Evolutionary conservation across 768 basidiomycete genomes (phyloP).

Genomic region (Leucogyrophana mollusca): DNA sequence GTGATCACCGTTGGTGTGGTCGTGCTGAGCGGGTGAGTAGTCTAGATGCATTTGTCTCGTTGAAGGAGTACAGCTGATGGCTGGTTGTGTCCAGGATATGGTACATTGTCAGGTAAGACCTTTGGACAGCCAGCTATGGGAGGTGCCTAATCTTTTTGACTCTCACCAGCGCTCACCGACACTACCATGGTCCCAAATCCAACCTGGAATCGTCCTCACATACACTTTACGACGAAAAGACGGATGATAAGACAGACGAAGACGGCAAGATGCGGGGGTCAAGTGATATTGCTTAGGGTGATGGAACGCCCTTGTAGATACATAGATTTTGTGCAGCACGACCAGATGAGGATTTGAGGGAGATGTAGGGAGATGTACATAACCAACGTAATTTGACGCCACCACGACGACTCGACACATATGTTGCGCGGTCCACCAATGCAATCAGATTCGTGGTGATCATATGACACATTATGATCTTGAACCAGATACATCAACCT

Average conservation of each 20-base stretch:
- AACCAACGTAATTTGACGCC: too few species aligned
- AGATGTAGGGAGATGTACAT: too few species aligned
- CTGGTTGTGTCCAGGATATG: slow-evolving; percentile 35
- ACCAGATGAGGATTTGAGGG: too few species aligned
- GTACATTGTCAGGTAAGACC: slow-evolving; percentile 37
- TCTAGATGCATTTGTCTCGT: neutral
- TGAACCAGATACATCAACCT: too few species aligned
- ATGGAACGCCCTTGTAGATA: too few species aligned
- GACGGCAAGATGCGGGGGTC: neutral
- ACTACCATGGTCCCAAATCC: slow-evolving; percentile 56
- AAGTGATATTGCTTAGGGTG: too few species aligned
- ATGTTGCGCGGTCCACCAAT: too few species aligned
- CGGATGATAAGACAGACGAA: neutral
- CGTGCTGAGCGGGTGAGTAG: slow-evolving; percentile 50
- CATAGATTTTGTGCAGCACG: too few species aligned
- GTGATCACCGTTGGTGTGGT: slow-evolving; percentile 59
- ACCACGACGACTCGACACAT: too few species aligned
- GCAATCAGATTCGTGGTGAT: too few species aligned
- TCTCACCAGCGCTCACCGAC: slow-evolving; percentile 43
- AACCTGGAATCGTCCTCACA: slow-evolving; percentile 33
- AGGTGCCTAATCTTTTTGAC: neutral
- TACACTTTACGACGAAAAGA: too few species aligned
- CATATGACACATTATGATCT: too few species aligned
- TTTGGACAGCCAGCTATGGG: neutral
- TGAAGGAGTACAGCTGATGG: neutral